Evolutionary conservation across 306 rosid species (phyloP).

Genomic region (Elaeagnus macrophylla): DNA sequence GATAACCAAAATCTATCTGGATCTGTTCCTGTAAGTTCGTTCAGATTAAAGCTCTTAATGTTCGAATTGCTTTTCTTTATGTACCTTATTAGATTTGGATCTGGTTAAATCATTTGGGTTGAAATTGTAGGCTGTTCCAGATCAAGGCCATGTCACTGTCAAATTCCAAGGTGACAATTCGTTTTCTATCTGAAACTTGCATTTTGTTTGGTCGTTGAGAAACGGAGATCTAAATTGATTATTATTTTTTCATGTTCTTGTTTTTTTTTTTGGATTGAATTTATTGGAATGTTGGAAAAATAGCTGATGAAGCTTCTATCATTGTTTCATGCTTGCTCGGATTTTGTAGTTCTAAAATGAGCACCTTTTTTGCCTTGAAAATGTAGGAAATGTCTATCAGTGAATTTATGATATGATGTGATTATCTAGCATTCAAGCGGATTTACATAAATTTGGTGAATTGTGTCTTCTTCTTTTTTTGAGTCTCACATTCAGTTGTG

Average conservation of each 20-base stretch:
- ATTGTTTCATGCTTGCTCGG: no score
- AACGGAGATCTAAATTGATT: neutral
- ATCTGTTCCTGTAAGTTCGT: slow-evolving; percentile 66
- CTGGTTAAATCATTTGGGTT: slow-evolving; percentile 1
- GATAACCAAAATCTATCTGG: slow-evolving; percentile 67
- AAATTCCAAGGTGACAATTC: slow-evolving; percentile 50
- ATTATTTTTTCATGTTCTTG: neutral
- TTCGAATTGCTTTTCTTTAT: neutral
- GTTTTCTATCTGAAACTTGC: neutral
- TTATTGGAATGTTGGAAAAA: neutral
- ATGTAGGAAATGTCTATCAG: no score
- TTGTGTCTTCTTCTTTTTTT: neutral
- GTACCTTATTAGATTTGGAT: neutral
- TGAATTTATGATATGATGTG: no score
- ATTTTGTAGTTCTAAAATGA: no score
- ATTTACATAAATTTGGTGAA: neutral
- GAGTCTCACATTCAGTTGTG: neutral
- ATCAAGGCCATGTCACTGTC: slow-evolving; percentile 60
- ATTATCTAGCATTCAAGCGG: neutral
- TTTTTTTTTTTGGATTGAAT: neutral
- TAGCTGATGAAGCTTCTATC: neutral
- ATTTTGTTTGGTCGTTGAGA: neutral
- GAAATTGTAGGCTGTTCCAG: slow-evolving; percentile 63
- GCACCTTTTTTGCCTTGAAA: no score
- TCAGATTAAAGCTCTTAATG: neutral